Evolutionary conservation across 768 basidiomycete species (phyloP), one percentile per base, ranked within the genome.

Genomic region (Fistulinella prunicolor): DNA sequence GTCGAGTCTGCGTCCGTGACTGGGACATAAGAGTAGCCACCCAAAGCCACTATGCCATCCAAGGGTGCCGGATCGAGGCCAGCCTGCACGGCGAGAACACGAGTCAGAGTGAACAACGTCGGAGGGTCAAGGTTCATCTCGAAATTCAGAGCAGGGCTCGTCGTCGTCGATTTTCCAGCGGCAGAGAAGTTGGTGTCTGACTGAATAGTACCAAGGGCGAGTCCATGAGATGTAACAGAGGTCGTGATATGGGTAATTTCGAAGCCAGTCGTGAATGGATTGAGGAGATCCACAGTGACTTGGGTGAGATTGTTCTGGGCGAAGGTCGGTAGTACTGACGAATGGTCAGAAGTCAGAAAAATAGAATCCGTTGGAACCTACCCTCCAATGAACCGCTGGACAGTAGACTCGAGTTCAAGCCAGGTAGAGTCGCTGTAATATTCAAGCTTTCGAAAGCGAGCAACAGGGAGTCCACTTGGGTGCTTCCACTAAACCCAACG

Each of bases 121-220:
- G 78, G 63, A 17, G 85, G 84, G 53, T 86, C 80, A 53, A 82
- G 75, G 60, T 87, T 85, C 77, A 88, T 77, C 56, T 79, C 67
- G 45, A 87, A 66, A 49, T 80, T 67, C 49, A 89, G 68, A 6
- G 60, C 60, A 8, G 86, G 85, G 2, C 83, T 85, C 26, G 70
- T 66, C 3, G 78, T 82, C 3, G 73, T 78, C 5, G 73, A 65
- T 50, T 81, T 80, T 9, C 83, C 81, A 6, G 72, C 57, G 0
- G 78, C 70, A 12, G 61, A 63, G 58, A 88, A 85, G 52, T 74
- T 70, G 2, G 70, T 79, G 6, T 66, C 55, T 9, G 77, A 73
- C 40, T 76, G 68, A 52, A 89, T 88, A 19, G 72, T 75, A 1
- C 86, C 86, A 28, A 89, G 72, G 13, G 61, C 59, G 46, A 89